phyloP scores from a whole-genome alignment of 2,329 filamentous ascomycete species.

The Tolypocladium cylindrosporum region DNA sequence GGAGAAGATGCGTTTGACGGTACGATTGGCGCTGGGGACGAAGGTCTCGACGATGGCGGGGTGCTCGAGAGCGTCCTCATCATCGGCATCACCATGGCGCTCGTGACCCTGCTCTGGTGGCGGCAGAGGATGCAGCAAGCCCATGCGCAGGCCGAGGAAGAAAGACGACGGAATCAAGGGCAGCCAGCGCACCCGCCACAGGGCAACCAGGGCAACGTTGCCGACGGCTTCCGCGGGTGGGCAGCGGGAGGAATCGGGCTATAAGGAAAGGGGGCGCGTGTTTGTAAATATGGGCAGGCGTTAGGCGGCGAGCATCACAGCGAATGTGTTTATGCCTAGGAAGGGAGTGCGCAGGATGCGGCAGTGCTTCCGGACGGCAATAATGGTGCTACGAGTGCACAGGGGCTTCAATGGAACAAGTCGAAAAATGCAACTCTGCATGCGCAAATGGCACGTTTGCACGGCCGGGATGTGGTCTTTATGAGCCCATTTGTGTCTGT shows the following conservation, averaged over 20 bases:
- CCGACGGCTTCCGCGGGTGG: constrained; percentile 23
- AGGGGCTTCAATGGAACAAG: background rate
- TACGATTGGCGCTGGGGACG: constrained; percentile 46
- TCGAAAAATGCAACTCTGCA: background rate
- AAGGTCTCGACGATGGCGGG: constrained; percentile 64
- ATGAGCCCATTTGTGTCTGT: background rate
- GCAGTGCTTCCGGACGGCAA: background rate
- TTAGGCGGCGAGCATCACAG: constrained; percentile 9
- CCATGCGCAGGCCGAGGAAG: constrained; percentile 26
- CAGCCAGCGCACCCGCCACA: constrained; percentile 14
- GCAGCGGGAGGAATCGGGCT: constrained; percentile 24
- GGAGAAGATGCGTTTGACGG: constrained; percentile 43
- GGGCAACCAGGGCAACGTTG: constrained; percentile 8
- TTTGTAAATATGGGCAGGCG: constrained; percentile 9
- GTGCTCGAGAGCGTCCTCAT: constrained; percentile 80
- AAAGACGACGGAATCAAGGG: constrained; percentile 20
- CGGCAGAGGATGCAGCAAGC: constrained; percentile 59
- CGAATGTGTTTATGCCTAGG: background rate
- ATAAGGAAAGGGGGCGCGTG: constrained; percentile 8
- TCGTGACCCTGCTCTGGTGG: constrained; percentile 76
- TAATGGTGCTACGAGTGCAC: background rate
- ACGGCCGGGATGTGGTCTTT: background rate
- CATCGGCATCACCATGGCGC: constrained; percentile 60
- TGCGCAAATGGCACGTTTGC: background rate
- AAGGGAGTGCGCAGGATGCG: background rate